Percentiles rank a stretch among this genome's conserved stretches.
Conservation (phyloP, 148 eudicot genomes). For the Fagopyrum tataricum region DNA sequence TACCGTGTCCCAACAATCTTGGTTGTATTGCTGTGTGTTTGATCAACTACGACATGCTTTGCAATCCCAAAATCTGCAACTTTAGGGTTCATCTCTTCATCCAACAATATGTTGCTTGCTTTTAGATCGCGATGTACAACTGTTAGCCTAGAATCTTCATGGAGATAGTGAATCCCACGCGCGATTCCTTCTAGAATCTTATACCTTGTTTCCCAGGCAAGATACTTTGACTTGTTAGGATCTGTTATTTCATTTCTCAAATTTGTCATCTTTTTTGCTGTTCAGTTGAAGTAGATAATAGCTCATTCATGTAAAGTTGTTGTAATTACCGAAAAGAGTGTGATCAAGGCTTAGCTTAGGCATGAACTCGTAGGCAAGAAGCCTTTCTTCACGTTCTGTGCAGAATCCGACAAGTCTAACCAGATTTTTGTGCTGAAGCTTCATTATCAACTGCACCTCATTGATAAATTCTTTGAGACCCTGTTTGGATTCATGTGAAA, state of each 20-base stretch:
- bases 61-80: conserved; percentile 14
- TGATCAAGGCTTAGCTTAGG: conserved; percentile 40
- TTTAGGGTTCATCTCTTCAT: conserved; percentile 10
- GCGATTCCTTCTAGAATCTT: conserved; percentile 11
- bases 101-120: conserved; percentile 4
- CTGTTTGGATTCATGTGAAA: conserved; percentile 37
- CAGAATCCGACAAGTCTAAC: conserved; percentile 52
- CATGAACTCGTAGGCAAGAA: conserved; percentile 46
- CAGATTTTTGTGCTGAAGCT: conserved; percentile 50
- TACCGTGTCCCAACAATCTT: conserved; percentile 14
- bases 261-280: not conserved
- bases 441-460: conserved; percentile 42
- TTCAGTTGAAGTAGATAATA: not conserved
- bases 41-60: not conserved
- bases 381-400: conserved; percentile 35
- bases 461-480: conserved; percentile 48
- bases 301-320: not conserved
- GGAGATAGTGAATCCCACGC: conserved; percentile 5
- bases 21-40: conserved; percentile 15
- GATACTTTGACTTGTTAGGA: not conserved
- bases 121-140: conserved; percentile 10
- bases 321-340: conserved; percentile 28
- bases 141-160: not conserved
- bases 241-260: not conserved
- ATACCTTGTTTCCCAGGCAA: not conserved